phyloP scores from a whole-genome alignment of 129 eudicot species.

The Centaurea solstitialis region DNA sequence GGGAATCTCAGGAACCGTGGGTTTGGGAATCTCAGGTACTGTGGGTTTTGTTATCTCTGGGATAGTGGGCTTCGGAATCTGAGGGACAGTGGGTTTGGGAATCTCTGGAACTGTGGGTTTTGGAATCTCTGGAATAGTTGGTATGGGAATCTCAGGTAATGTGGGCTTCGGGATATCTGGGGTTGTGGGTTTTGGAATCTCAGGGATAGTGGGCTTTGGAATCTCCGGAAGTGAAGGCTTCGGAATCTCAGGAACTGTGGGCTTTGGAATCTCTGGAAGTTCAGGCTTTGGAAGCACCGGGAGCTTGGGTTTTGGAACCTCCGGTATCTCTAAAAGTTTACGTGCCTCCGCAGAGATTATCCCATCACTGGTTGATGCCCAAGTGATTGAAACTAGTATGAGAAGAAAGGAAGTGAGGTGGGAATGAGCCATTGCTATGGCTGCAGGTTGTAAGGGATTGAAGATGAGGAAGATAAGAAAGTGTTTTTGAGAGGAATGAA shows the following conservation, averaged over 20 bases:
- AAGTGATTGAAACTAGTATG: neutral
- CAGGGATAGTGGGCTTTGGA: conserved; percentile 3
- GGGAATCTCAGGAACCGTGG: too few relatives aligned
- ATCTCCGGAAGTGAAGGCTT: too few relatives aligned
- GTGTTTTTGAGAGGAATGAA: neutral
- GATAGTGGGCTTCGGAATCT: neutral
- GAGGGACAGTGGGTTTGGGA: conserved; percentile 1
- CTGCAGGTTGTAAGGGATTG: neutral
- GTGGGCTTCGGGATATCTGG: too few relatives aligned
- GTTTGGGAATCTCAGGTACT: neutral
- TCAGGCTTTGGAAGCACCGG: conserved; percentile 1
- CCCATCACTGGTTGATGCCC: neutral
- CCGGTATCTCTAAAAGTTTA: neutral
- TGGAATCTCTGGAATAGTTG: too few relatives aligned
- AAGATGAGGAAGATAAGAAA: neutral
- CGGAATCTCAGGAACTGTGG: neutral
- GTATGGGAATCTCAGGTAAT: neutral
- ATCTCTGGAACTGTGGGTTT: neutral
- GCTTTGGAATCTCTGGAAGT: conserved; percentile 1
- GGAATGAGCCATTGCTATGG: neutral
- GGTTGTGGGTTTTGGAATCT: neutral
- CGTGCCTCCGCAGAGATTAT: neutral
- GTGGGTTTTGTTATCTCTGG: neutral
- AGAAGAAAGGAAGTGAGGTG: neutral
- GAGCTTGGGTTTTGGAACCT: conserved; percentile 12